These are phyloP conservation scores for Fusarium verticillioides DNA, from an alignment of 2,329 filamentous ascomycete genomes.

Conservation along the genomic window DNA sequence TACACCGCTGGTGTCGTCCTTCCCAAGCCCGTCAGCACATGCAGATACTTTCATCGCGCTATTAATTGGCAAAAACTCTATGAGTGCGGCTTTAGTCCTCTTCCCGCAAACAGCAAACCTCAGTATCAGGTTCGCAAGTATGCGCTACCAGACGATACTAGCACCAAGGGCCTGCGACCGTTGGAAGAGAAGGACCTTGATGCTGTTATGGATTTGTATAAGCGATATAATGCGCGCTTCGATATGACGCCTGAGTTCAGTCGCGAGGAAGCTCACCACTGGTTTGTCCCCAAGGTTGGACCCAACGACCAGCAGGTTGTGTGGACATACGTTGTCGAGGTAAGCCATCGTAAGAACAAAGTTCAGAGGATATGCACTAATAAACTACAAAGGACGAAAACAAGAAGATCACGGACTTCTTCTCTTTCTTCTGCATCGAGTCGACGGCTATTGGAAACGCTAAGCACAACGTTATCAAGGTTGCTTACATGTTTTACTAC, in stretches of 20 bases:
- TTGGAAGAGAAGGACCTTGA: slow-evolving; percentile 85
- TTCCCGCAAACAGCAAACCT: slow-evolving; percentile 85
- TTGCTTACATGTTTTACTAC: slow-evolving; percentile 98
- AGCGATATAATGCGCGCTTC: slow-evolving; percentile 81
- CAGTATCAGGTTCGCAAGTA: slow-evolving; percentile 88
- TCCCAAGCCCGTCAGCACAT: slow-evolving; percentile 91
- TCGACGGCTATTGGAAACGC: slow-evolving; percentile 88
- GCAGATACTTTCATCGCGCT: slow-evolving; percentile 93
- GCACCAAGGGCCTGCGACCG: slow-evolving; percentile 78
- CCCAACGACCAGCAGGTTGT: slow-evolving; percentile 79
- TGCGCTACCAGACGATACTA: slow-evolving; percentile 78
- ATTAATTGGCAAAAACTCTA: slow-evolving; percentile 97
- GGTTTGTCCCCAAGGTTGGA: slow-evolving; percentile 77
- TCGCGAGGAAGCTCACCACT: slow-evolving; percentile 85
- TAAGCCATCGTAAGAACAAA: slow-evolving; percentile 46
- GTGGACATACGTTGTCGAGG: slow-evolving; percentile 93
- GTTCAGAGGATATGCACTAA: background rate
- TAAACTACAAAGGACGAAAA: slow-evolving; percentile 60
- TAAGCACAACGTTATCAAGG: slow-evolving; percentile 82
- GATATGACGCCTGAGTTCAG: slow-evolving; percentile 86
- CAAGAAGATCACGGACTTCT: slow-evolving; percentile 92
- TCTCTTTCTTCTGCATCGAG: slow-evolving; percentile 96
- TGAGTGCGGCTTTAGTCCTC: slow-evolving; percentile 91
- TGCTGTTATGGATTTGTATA: slow-evolving; percentile 77
- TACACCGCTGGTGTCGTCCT: slow-evolving; percentile 94